Evolutionary conservation across 805 yeast genomes (phyloP).

Genomic region (Candida suzukii): DNA sequence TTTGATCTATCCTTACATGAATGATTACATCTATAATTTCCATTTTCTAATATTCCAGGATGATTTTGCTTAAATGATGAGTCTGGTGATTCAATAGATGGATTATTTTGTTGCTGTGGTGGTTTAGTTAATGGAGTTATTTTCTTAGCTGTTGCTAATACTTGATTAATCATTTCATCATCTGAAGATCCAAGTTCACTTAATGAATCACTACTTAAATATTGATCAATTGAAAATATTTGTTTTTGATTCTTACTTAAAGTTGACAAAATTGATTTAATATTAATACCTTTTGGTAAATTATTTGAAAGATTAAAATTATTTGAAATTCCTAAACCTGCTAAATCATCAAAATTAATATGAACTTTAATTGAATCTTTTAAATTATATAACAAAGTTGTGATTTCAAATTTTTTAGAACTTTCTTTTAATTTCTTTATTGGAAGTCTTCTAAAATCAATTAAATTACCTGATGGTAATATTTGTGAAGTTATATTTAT

Average conservation of each 20-base stretch:
- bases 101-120: neutral
- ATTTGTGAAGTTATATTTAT: conserved; percentile 7
- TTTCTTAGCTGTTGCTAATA: too few species aligned
- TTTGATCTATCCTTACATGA: conserved; percentile 29
- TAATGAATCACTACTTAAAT: neutral
- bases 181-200: neutral
- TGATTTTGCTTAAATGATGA: conserved; percentile 6
- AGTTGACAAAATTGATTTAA: neutral
- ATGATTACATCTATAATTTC: conserved; percentile 34
- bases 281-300: neutral
- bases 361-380: conserved; percentile 21
- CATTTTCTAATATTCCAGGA: conserved; percentile 16
- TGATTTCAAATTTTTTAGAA: conserved; percentile 21
- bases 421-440: conserved; percentile 15
- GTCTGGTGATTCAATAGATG: conserved; percentile 1
- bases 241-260: neutral
- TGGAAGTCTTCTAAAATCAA: conserved; percentile 38
- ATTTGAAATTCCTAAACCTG: conserved; percentile 16
- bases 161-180: neutral
- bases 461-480: conserved; percentile 22
- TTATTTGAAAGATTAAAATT: neutral
- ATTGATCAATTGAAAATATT: neutral
- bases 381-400: conserved; percentile 11
- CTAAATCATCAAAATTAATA: conserved; percentile 33
- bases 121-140: neutral